Percentiles rank a stretch among this genome's conserved stretches.
Evolutionary conservation across 179 eudicot genomes (phyloP).

Genomic region (Kewa caespitosa): DNA sequence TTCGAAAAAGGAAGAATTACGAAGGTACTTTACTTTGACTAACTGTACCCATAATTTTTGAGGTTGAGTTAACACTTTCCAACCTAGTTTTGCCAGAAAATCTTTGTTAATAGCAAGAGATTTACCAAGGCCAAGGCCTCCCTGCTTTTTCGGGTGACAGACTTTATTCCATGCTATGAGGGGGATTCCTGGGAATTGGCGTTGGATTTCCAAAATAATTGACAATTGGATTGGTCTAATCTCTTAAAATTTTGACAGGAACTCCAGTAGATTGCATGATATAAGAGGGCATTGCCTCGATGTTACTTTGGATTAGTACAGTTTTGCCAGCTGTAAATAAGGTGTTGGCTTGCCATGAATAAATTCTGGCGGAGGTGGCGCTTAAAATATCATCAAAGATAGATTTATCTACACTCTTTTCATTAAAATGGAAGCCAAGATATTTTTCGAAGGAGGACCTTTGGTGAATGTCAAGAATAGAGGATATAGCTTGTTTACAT

Average conservation of each 20-base stretch:
- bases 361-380: neutral
- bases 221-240: neutral
- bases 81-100: neutral
- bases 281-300: neutral
- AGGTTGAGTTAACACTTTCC: neutral
- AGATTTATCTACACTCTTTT: neutral
- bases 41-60: neutral
- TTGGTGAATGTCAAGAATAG: neutral
- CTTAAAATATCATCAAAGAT: neutral
- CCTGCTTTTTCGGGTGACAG: too few species aligned
- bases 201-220: neutral
- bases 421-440: neutral
- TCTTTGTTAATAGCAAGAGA: neutral
- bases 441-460: neutral
- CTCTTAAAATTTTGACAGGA: too few species aligned
- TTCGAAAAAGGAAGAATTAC: neutral
- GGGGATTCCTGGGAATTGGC: neutral
- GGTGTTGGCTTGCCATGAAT: neutral
- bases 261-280: neutral
- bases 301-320: neutral
- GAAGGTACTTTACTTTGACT: neutral
- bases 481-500: neutral
- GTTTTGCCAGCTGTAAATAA: neutral
- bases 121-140: neutral
- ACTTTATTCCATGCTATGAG: neutral